A percentile compares a stretch with the other conserved stretches of the same genome.
phyloP scores from a whole-genome alignment of 108 stramenopile species.

The Fragilariopsis cylindrus region DNA sequence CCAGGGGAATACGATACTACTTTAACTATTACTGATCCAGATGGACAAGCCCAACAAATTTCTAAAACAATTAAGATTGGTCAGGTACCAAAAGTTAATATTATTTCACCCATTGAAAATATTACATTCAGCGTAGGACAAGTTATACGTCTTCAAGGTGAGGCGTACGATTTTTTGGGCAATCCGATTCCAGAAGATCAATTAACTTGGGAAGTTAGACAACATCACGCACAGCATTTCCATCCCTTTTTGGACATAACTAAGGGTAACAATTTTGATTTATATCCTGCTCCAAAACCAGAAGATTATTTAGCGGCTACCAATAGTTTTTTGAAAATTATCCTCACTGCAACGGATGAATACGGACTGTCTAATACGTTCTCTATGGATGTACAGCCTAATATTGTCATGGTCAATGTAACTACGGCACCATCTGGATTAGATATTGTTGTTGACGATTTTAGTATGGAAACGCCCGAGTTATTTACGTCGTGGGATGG shows the following conservation, averaged over 20 bases:
- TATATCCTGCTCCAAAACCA: constrained; percentile 33
- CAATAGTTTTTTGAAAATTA: constrained; percentile 33
- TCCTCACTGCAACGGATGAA: constrained; percentile 31
- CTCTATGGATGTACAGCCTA: constrained; percentile 22
- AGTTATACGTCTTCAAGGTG: constrained; percentile 22
- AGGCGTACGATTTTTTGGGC: constrained; percentile 22
- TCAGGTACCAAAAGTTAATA: constrained; percentile 10
- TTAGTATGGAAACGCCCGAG: constrained; percentile 17
- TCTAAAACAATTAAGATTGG: constrained; percentile 10
- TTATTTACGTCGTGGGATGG: constrained; percentile 31
- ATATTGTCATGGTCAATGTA: constrained; percentile 16
- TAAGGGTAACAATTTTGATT: constrained; percentile 24
- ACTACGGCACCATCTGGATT: constrained; percentile 26
- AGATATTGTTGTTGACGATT: constrained; percentile 22
- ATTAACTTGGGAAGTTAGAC: constrained; percentile 40
- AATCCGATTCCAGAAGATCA: constrained; percentile 25
- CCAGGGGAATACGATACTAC: constrained; percentile 20
- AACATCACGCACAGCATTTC: constrained; percentile 35
- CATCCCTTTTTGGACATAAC: constrained; percentile 38
- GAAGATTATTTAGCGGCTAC: constrained; percentile 41
- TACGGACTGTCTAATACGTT: constrained; percentile 26
- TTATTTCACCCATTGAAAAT: constrained; percentile 15
- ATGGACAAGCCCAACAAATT: constrained; percentile 16
- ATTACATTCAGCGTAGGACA: constrained; percentile 34
- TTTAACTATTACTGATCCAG: constrained; percentile 24